Evolutionary conservation across 139 green algal genomes (phyloP).

Genomic region (Coelastrella sp.): DNA sequence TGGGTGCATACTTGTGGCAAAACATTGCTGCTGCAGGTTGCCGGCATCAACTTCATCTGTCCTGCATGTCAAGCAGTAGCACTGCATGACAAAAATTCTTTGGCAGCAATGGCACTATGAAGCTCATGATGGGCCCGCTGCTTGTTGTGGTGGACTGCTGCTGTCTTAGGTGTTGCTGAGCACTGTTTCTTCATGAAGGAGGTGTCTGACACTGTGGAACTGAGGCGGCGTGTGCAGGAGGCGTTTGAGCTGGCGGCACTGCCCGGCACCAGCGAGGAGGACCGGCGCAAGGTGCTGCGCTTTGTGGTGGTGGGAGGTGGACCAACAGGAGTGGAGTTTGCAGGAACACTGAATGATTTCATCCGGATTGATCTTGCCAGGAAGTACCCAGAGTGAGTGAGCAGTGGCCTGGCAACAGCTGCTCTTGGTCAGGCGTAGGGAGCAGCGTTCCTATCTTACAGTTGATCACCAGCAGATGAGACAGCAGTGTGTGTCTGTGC

Average conservation of each 20-base stretch:
- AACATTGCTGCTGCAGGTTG: not conserved
- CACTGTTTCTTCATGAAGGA: constrained; percentile 90
- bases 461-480: too few species aligned
- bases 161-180: constrained; percentile 73
- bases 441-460: too few species aligned
- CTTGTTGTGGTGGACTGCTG: constrained; percentile 78
- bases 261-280: constrained; percentile 70
- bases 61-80: not conserved
- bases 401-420: not conserved
- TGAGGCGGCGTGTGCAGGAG: constrained; percentile 65
- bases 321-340: constrained; percentile 69
- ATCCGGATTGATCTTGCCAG: constrained; percentile 66
- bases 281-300: constrained; percentile 62
- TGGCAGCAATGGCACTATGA: not conserved
- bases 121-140: not conserved
- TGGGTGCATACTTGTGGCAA: not conserved
- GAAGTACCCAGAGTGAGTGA: constrained; percentile 67
- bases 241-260: constrained; percentile 82
- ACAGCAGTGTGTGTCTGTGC: too few species aligned
- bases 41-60: not conserved
- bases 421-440: too few species aligned
- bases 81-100: not conserved
- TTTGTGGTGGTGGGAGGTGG: constrained; percentile 91
- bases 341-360: constrained; percentile 84
- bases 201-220: constrained; percentile 56